Evolutionary conservation across 2,329 filamentous ascomycete species (phyloP).

Genomic region (Alternaria alternata): DNA sequence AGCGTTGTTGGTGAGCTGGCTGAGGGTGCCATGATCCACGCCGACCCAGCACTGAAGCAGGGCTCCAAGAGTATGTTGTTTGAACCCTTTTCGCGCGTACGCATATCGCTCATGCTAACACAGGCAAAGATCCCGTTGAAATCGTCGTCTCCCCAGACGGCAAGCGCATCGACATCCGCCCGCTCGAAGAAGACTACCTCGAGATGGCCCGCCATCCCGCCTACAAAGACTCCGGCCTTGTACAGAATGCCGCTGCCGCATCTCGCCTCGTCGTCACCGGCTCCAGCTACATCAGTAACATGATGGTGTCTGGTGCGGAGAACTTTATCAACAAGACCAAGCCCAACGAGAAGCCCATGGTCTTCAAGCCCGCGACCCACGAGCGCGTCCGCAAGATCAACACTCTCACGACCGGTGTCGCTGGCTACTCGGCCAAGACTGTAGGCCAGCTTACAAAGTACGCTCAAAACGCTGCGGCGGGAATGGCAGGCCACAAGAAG

Average conservation of each 20-base stretch:
- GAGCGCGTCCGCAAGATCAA: slow-evolving; percentile 87
- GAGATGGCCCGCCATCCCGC: slow-evolving; percentile 83
- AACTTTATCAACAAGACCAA: slow-evolving; percentile 81
- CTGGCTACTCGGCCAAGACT: slow-evolving; percentile 82
- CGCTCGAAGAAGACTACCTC: slow-evolving; percentile 74
- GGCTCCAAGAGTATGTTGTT: slow-evolving; percentile 83
- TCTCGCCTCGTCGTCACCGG: slow-evolving; percentile 92
- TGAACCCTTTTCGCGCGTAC: not conserved
- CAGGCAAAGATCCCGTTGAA: slow-evolving; percentile 74
- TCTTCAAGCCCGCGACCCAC: slow-evolving; percentile 86
- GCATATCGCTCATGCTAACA: slow-evolving; percentile 33
- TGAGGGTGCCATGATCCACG: slow-evolving; percentile 80
- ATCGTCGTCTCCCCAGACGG: slow-evolving; percentile 76
- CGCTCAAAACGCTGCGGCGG: slow-evolving; percentile 89
- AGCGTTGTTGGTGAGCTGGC: slow-evolving; percentile 92
- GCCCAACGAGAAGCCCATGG: slow-evolving; percentile 80
- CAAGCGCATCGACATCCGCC: slow-evolving; percentile 72
- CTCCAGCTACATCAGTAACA: slow-evolving; percentile 79
- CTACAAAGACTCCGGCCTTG: slow-evolving; percentile 87
- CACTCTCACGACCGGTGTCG: slow-evolving; percentile 81
- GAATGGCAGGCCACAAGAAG: slow-evolving; percentile 70
- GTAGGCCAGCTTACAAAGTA: slow-evolving; percentile 83
- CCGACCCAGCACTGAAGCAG: slow-evolving; percentile 76
- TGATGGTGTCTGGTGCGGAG: slow-evolving; percentile 79
- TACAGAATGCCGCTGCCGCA: slow-evolving; percentile 85